Conservation (phyloP, 202 grass and related monocot genomes). For the Cymbopogon flexuosus region DNA sequence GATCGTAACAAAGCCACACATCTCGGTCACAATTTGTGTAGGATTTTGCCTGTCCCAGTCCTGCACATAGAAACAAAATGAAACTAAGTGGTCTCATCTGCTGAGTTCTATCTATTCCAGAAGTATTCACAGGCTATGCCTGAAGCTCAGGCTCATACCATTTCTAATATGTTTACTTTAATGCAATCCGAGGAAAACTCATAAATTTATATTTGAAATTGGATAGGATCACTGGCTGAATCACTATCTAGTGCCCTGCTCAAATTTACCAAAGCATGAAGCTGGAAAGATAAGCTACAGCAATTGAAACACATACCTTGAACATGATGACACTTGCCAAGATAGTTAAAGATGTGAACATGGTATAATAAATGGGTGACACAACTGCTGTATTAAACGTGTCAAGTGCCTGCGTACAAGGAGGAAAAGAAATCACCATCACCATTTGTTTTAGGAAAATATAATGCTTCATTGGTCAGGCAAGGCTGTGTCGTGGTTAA, state of each 20-base stretch:
- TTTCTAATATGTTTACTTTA: not conserved
- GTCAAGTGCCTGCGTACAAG: conserved; percentile 47
- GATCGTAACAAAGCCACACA: conserved; percentile 76
- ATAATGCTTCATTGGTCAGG: not conserved
- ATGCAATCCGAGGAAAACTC: not conserved
- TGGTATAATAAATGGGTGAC: conserved; percentile 68
- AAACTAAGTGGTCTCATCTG: not conserved
- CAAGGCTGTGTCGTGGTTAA: not conserved
- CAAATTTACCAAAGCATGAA: not conserved
- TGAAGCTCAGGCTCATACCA: not conserved
- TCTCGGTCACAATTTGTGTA: conserved; percentile 75
- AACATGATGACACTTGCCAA: conserved; percentile 79
- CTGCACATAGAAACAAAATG: conserved; percentile 17
- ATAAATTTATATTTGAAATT: not conserved
- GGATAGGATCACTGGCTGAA: not conserved
- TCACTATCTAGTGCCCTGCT: not conserved
- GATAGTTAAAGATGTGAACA: conserved; percentile 66
- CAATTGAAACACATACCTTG: conserved; percentile 44
- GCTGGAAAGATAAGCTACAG: not conserved
- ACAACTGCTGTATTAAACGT: conserved; percentile 66
- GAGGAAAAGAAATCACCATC: not conserved
- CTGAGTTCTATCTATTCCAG: not conserved
- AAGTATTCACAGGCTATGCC: not conserved
- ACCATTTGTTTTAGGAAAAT: not conserved
- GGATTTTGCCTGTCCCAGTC: conserved; percentile 83